These are phyloP conservation scores for Beta macrorhiza DNA, from an alignment of 179 eudicot genomes.

Conservation along the genomic window DNA sequence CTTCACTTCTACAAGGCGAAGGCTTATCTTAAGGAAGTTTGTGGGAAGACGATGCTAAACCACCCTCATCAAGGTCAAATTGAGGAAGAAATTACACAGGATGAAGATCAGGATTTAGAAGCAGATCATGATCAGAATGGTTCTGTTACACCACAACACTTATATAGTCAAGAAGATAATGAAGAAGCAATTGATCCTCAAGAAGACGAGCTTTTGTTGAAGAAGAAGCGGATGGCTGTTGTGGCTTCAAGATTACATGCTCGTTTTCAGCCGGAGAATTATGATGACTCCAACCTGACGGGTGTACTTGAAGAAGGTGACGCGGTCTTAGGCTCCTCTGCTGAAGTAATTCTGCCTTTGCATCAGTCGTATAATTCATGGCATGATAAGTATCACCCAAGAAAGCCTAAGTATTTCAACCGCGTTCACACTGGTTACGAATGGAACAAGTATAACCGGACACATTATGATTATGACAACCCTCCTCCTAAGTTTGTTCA, in stretches of 20 bases:
- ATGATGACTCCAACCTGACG: slow-evolving; percentile 81
- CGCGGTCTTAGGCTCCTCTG: slow-evolving; percentile 74
- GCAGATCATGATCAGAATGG: slow-evolving; percentile 51
- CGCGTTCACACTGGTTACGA: slow-evolving; percentile 96
- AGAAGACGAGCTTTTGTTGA: slow-evolving; percentile 77
- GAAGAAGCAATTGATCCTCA: slow-evolving; percentile 98
- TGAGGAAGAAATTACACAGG: slow-evolving; percentile 45
- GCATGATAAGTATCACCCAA: slow-evolving; percentile 96
- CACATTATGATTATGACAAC: slow-evolving; percentile 94
- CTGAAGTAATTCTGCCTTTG: slow-evolving; percentile 80
- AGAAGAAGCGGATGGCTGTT: slow-evolving; percentile 76
- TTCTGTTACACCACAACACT: slow-evolving; percentile 85
- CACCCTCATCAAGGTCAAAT: slow-evolving; percentile 43
- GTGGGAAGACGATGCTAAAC: slow-evolving; percentile 36
- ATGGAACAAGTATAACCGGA: slow-evolving; percentile 98
- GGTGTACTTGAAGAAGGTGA: slow-evolving; percentile 95
- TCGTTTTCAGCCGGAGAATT: slow-evolving; percentile 47
- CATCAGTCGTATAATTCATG: slow-evolving; percentile 39
- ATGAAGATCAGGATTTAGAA: slow-evolving; percentile 41
- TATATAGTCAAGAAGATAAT: slow-evolving; percentile 65
- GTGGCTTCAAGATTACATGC: slow-evolving; percentile 42
- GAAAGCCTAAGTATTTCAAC: slow-evolving; percentile 95
- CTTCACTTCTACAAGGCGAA: slow-evolving; percentile 94
- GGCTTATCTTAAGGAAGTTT: slow-evolving; percentile 54
- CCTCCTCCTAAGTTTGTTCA: slow-evolving; percentile 95